Base-by-base conservation (phyloP, 2,329 filamentous ascomycete species). In the Myrmaecium sp. region DNA sequence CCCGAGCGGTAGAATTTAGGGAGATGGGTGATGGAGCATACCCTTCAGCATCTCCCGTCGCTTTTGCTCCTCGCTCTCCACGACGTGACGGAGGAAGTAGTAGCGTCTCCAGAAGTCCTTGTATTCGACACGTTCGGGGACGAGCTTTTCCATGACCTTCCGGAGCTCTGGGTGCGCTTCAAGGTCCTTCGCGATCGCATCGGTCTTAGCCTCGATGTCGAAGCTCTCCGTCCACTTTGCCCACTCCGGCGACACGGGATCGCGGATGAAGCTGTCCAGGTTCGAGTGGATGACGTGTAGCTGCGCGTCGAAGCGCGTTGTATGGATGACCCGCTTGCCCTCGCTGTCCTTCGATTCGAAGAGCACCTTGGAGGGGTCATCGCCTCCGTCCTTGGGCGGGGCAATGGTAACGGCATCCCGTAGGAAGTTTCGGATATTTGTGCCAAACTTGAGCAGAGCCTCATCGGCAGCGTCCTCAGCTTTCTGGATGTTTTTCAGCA, bases 391-490 rank as follows among this genome's bases (percentile, higher is more conserved):
- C 2, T 58, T 62, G 0, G 81, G 82, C 0, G 84, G 78, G 10
- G 81, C 74, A 40, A 98, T 81, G 28, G 69, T 82, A 30, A 98
- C 78, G 26, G 89, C 89, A 38, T 98, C 86, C 27, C 75, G 71
- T 34, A 98, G 60, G 55, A 92, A 95, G 52, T 86, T 78, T 19
- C 81, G 69, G 25, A 98, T 72, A 41, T 89, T 94, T 31, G 73
- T 72, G 13, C 89, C 89, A 43, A 95, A 94, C 37, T 81, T 80
- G 38, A 95, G 59, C 6, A 98, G 68, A 1, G 89, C 89, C 51
- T 95, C 89, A 49, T 98, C 89, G 5, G 89, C 89, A 4, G 86
- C 86, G 46, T 95, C 86, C 53, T 98, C 89, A 8, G 86, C 89
- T 40, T 72, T 71, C 46, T 94, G 80, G 12, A 95, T 74, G 32